These are phyloP conservation scores for Xanthoceras sorbifolium DNA, from an alignment of 345 rosid genomes.

Conservation along the genomic window DNA sequence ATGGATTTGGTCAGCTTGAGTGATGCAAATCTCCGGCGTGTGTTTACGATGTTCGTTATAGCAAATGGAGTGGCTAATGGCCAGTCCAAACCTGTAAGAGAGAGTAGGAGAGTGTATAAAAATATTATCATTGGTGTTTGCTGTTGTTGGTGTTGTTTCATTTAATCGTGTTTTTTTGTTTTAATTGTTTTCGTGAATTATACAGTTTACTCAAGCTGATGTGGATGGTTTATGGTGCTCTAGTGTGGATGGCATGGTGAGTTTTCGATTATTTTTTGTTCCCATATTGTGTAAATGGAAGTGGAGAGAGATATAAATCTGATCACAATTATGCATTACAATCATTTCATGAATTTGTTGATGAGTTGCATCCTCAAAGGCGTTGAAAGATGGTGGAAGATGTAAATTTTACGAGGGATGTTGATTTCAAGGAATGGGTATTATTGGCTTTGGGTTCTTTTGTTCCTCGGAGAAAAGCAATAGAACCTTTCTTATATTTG, in stretches of 20 bases:
- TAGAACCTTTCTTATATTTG: not conserved
- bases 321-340: too few relatives aligned
- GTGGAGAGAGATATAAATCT: too few relatives aligned
- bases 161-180: not conserved
- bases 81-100: conserved; percentile 5
- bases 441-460: not conserved
- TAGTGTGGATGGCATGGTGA: conserved; percentile 18
- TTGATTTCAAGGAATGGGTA: too few relatives aligned
- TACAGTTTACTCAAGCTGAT: conserved; percentile 5
- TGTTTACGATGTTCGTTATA: conserved; percentile 2
- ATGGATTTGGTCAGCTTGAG: conserved; percentile 14
- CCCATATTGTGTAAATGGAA: too few relatives aligned
- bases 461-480: not conserved
- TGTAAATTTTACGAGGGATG: too few relatives aligned
- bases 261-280: not conserved
- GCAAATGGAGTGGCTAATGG: conserved; percentile 14
- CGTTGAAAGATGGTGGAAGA: too few relatives aligned
- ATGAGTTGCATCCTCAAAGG: too few relatives aligned
- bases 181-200: not conserved
- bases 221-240: conserved; percentile 18
- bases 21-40: conserved; percentile 8
- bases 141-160: not conserved
- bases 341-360: too few relatives aligned
- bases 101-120: not conserved
- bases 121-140: too few relatives aligned